A percentile compares a stretch with the other conserved stretches of the same genome.
Evolutionary conservation across 352 stramenopile species (phyloP).

Genomic region (Globisporangium nagaii): DNA sequence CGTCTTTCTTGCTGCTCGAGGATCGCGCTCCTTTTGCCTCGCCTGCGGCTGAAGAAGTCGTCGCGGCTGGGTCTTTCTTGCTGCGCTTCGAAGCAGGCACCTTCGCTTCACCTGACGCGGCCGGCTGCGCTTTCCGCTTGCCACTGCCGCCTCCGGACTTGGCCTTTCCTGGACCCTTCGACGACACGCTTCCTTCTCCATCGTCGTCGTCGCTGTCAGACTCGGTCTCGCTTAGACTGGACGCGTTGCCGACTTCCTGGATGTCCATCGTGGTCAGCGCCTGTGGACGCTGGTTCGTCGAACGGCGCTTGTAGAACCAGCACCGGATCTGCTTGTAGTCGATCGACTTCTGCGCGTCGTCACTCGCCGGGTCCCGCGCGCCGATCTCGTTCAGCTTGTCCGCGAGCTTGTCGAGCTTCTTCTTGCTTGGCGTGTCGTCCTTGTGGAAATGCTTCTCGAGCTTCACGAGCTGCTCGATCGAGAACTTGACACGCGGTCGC

Average conservation of each 20-base stretch:
- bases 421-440: constrained; percentile 78
- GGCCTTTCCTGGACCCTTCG: neutral
- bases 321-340: constrained; percentile 87
- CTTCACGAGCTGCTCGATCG: constrained; percentile 66
- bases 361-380: constrained; percentile 38
- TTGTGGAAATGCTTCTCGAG: constrained; percentile 82
- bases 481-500: constrained; percentile 73
- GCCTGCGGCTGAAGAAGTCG: neutral
- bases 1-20: neutral
- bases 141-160: constrained; percentile 13
- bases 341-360: constrained; percentile 54
- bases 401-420: constrained; percentile 69
- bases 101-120: constrained; percentile 17
- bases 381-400: constrained; percentile 70
- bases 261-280: constrained; percentile 54
- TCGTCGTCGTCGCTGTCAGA: constrained; percentile 50
- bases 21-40: constrained; percentile 9
- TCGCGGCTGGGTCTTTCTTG: constrained; percentile 18
- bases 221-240: constrained; percentile 60
- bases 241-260: constrained; percentile 33
- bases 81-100: constrained; percentile 15
- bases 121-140: constrained; percentile 11
- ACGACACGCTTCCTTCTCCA: constrained; percentile 16
- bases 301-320: constrained; percentile 86
- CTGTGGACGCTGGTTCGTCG: constrained; percentile 70